phyloP scores from a whole-genome alignment of 192 early-diverging fungal genomes.

The Backusella liffmaniae region DNA sequence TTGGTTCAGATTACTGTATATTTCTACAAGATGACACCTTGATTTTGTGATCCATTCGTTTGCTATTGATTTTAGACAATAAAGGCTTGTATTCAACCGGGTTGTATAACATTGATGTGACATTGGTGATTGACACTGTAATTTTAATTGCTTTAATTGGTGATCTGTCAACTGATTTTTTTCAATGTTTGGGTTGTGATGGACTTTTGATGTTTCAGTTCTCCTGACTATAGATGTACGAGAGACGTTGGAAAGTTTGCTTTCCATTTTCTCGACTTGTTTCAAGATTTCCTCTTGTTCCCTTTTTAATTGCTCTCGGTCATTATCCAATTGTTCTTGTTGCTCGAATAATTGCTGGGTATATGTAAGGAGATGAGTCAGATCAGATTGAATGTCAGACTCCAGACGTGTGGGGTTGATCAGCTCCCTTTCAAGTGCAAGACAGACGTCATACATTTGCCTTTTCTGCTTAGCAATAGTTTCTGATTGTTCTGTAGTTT shows the following conservation, averaged over 20 bases:
- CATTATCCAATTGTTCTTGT: constrained; percentile 33
- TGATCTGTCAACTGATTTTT: neutral
- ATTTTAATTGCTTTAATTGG: neutral
- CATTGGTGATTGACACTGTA: neutral
- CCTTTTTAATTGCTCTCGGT: constrained; percentile 21
- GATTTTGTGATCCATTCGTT: constrained; percentile 9
- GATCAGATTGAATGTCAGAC: constrained; percentile 34
- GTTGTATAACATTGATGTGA: neutral
- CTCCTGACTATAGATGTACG: neutral
- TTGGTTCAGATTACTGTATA: constrained; percentile 36
- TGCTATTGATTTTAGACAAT: constrained; percentile 27
- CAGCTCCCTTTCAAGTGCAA: constrained; percentile 37
- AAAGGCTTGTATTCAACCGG: constrained; percentile 25
- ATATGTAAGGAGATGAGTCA: constrained; percentile 34
- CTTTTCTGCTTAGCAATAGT: constrained; percentile 39
- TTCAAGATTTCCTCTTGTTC: constrained; percentile 31
- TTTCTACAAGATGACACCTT: constrained; percentile 28
- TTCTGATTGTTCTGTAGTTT: constrained; percentile 37
- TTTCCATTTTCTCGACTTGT: neutral
- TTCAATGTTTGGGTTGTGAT: neutral
- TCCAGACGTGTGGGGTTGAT: neutral
- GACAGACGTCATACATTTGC: constrained; percentile 43
- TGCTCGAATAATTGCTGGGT: constrained; percentile 39
- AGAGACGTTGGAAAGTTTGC: neutral
- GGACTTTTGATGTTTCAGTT: neutral